phyloP scores from a whole-genome alignment of 345 rosid species.

The Ceriops decandra region DNA sequence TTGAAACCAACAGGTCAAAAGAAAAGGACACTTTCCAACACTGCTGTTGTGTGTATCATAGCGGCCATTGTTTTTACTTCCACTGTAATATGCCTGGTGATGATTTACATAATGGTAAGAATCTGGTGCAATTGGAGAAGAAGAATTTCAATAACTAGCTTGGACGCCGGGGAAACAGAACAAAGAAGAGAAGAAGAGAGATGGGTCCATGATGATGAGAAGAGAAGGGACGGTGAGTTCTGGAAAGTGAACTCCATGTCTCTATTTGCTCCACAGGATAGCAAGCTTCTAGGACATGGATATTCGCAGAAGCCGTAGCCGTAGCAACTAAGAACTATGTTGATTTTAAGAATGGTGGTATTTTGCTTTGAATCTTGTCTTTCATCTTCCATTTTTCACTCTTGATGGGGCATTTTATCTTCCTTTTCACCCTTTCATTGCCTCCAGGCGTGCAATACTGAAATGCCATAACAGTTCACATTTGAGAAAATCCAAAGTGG shows the following conservation, averaged over 20 bases:
- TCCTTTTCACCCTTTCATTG: neutral
- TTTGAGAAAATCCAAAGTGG: neutral
- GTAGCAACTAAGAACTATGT: constrained; percentile 23
- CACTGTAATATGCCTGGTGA: constrained; percentile 47
- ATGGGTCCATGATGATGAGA: constrained; percentile 37
- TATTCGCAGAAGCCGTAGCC: constrained; percentile 25
- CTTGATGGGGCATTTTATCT: no score
- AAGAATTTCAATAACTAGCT: constrained; percentile 37
- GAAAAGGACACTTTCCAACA: constrained; percentile 32
- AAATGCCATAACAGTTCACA: neutral
- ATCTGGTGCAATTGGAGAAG: constrained; percentile 63
- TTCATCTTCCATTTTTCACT: no score
- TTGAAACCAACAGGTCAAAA: constrained; percentile 17
- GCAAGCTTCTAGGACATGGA: constrained; percentile 30
- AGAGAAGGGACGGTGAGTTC: constrained; percentile 36
- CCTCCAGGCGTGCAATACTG: neutral
- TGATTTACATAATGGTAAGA: constrained; percentile 63
- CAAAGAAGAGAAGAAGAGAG: constrained; percentile 38
- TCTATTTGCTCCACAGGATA: constrained; percentile 29
- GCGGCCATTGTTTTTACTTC: constrained; percentile 58
- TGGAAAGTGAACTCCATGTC: constrained; percentile 43
- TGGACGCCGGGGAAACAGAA: constrained; percentile 26
- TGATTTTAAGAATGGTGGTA: constrained; percentile 5
- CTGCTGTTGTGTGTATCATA: constrained; percentile 41
- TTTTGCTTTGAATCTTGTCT: no score